Evolutionary conservation across 2,329 filamentous ascomycete genomes (phyloP).

Genomic region (Clonostachys chloroleuca): DNA sequence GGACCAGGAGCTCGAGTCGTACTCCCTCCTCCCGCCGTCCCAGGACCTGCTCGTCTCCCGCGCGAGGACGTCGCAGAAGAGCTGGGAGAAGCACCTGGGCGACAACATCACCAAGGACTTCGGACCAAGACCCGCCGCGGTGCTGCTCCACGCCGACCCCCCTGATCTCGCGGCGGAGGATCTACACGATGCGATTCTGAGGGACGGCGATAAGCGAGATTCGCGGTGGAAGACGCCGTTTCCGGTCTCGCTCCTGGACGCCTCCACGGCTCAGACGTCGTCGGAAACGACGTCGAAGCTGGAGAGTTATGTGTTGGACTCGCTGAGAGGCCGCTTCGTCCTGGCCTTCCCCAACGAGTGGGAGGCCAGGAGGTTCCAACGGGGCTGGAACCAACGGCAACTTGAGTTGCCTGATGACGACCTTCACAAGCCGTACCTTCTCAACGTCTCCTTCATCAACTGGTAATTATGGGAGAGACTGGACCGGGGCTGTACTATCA

Average conservation of each 20-base stretch:
- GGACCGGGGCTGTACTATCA: neutral
- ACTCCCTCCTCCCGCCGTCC: conserved; percentile 20
- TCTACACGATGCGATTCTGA: conserved; percentile 1
- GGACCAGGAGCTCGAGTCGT: conserved; percentile 14
- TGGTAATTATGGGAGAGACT: conserved; percentile 11
- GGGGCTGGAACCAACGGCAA: conserved; percentile 31
- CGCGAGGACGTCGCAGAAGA: conserved; percentile 2
- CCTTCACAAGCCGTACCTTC: neutral
- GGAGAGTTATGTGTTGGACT: neutral
- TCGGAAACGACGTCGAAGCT: conserved; percentile 10
- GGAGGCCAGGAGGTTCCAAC: conserved; percentile 31
- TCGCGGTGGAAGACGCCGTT: neutral
- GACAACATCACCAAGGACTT: conserved; percentile 5
- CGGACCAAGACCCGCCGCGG: conserved; percentile 10
- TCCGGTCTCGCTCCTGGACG: neutral
- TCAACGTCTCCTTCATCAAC: conserved; percentile 19
- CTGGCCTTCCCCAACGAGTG: conserved; percentile 20
- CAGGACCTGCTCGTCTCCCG: conserved; percentile 6
- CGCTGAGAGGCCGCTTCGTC: conserved; percentile 18
- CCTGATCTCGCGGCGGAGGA: conserved; percentile 1
- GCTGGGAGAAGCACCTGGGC: conserved; percentile 12
- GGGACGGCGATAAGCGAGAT: neutral
- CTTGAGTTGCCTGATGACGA: conserved; percentile 5
- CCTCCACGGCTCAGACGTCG: conserved; percentile 1
- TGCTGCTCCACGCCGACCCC: conserved; percentile 22